Evolutionary conservation across 495 filamentous ascomycete species (phyloP).

Genomic region (Penicillium psychrofluorescens): DNA sequence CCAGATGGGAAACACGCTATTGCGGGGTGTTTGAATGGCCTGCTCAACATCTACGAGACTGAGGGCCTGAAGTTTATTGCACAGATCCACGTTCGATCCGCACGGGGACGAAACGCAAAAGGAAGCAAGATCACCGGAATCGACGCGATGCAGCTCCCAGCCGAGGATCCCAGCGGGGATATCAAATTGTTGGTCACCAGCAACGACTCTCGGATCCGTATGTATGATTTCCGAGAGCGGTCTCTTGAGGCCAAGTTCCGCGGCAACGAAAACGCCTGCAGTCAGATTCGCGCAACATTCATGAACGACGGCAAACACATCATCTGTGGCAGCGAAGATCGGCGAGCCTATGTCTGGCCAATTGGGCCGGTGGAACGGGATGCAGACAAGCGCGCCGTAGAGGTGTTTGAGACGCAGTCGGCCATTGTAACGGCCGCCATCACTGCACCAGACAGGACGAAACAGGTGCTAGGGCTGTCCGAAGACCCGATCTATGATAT

Average conservation of each 20-base stretch:
- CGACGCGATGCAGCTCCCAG: conserved; percentile 61
- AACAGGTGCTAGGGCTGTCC: conserved; percentile 68
- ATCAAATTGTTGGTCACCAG: conserved; percentile 86
- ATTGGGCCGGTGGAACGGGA: conserved; percentile 55
- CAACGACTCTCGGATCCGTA: conserved; percentile 88
- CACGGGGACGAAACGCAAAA: conserved; percentile 86
- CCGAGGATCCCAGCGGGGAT: conserved; percentile 57
- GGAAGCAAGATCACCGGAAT: conserved; percentile 98
- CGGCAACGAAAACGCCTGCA: conserved; percentile 86
- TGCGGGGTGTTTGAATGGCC: conserved; percentile 77
- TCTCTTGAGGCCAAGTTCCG: conserved; percentile 82
- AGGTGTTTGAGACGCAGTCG: conserved; percentile 84
- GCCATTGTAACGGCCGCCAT: conserved; percentile 81
- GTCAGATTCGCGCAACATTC: conserved; percentile 84
- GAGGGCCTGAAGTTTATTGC: conserved; percentile 79
- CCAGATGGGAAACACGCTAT: conserved; percentile 89
- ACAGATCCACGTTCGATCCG: conserved; percentile 84
- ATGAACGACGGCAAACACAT: conserved; percentile 83
- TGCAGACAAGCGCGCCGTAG: conserved; percentile 70
- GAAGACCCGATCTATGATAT: conserved; percentile 93
- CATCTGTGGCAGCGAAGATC: conserved; percentile 90
- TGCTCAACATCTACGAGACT: conserved; percentile 91
- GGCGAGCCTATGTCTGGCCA: conserved; percentile 84
- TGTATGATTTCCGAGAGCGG: conserved; percentile 84
- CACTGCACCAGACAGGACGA: conserved; percentile 72